Conservation (phyloP, 805 yeast species). For the Lachancea dasiensis region DNA sequence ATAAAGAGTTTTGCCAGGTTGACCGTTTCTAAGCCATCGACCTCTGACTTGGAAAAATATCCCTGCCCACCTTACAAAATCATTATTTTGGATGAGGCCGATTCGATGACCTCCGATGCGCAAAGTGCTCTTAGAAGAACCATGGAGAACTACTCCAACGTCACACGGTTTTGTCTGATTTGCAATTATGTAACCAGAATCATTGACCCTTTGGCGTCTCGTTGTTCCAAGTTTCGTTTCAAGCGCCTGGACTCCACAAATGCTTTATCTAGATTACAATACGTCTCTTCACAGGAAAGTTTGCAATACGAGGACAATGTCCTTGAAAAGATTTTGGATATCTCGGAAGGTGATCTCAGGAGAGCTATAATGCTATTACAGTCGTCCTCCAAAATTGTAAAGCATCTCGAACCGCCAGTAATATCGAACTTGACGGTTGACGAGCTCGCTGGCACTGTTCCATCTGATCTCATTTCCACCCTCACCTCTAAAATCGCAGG, state of each 20-base stretch:
- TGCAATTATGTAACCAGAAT: conserved; percentile 96
- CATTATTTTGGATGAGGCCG: conserved; percentile 91
- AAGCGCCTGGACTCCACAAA: conserved; percentile 64
- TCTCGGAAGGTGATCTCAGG: conserved; percentile 86
- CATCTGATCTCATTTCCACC: conserved; percentile 39
- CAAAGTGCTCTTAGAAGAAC: conserved; percentile 93
- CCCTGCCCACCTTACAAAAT: conserved; percentile 97
- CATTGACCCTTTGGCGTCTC: conserved; percentile 91
- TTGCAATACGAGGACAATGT: conserved; percentile 43
- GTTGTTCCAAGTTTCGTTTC: conserved; percentile 94
- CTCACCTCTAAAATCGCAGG: conserved; percentile 37
- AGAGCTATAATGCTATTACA: conserved; percentile 88
- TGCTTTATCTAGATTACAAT: conserved; percentile 62
- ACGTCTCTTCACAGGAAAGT: conserved; percentile 48
- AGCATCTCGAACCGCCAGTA: conserved; percentile 27
- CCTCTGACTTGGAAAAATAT: conserved; percentile 60
- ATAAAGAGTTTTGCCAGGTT: conserved; percentile 82
- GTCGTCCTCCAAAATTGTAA: conserved; percentile 57
- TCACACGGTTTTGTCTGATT: conserved; percentile 87
- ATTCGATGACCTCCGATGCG: conserved; percentile 96
- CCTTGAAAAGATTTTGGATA: conserved; percentile 56
- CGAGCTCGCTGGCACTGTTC: conserved; percentile 75
- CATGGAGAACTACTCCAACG: conserved; percentile 83
- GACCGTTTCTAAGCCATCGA: conserved; percentile 72
- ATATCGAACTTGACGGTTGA: conserved; percentile 46